Evolutionary conservation across 257 asterid species (phyloP), one percentile per base, ranked within the genome.

Genomic region (Solanum bulbocastanum): DNA sequence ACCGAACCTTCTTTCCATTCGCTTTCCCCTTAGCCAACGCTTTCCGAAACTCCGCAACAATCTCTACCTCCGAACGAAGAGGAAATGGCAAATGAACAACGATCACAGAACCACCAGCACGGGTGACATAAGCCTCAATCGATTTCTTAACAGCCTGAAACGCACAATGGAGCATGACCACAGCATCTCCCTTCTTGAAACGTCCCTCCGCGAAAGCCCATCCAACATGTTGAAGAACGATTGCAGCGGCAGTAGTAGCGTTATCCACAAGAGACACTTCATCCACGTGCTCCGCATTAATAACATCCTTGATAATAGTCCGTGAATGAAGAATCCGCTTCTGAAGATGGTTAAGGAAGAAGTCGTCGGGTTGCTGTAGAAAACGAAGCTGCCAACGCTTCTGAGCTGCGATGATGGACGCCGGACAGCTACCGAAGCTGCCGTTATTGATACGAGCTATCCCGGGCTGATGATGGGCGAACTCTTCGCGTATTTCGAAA

Each of bases 131-230:
- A 4, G 98, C 99, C 95, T 97, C 98, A 25, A 97, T 95, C 23
- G 98, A 97, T 91, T 97, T 97, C 93, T 95, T 95, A 60, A 97
- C 98, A 13, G 98, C 99, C 92, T 95, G 98, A 83, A 90, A 97
- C 62, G 98, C 99, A 75, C 98, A 97, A 91, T 97, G 99, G 88
- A 97, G 98, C 98, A 97, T 97, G 76, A 97, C 98, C 11, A 97
- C 98, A 8, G 98, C 98, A 23, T 97, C 99, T 10, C 98, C 99
- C 88, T 95, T 93, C 90, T 95, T 95, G 71, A 95, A 97, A 5
- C 92, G 93, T 33, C 98, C 97, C 25, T 95, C 98, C 0, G 98
- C 98, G 10, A 97, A 93, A 58, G 98, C 96, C 99, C 99, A 97
- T 42, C 98, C 98, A 12, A 97, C 96, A 25, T 95, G 93, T 91